These are phyloP conservation scores for Camellia japonica DNA, from an alignment of 148 eudicot species.

Conservation along the genomic window DNA sequence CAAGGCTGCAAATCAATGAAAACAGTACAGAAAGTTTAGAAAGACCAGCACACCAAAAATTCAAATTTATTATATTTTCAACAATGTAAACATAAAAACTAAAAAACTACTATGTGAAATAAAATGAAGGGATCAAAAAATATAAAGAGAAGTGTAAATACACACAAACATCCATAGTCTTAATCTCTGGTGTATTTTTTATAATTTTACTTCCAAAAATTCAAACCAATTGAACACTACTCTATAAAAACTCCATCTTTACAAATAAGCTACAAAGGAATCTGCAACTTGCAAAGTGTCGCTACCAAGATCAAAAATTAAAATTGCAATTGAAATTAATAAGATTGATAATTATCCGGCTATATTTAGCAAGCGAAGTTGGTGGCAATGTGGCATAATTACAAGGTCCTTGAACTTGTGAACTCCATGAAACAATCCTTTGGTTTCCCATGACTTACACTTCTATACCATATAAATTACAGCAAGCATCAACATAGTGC, in stretches of 20 bases:
- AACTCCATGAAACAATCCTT: no score
- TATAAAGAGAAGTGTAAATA: neutral
- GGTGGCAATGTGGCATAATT: no score
- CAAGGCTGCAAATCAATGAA: slow-evolving; percentile 59
- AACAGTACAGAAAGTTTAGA: slow-evolving; percentile 4
- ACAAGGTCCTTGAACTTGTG: no score
- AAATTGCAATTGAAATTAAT: no score
- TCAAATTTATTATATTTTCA: neutral
- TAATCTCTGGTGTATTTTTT: neutral
- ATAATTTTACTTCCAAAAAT: neutral
- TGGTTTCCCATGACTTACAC: no score
- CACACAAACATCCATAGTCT: neutral
- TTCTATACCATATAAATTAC: no score
- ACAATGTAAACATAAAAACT: neutral
- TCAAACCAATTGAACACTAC: neutral
- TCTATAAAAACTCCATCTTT: neutral
- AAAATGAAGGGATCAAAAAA: neutral
- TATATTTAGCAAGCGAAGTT: no score
- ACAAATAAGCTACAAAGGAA: neutral
- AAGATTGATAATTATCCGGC: no score
- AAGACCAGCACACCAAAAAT: neutral
- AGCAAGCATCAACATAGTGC: no score
- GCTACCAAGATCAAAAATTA: no score
- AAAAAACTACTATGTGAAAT: neutral
- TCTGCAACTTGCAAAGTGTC: neutral